Evolutionary conservation across 495 filamentous ascomycete genomes (phyloP).

Genomic region (Paragyromitra xinjiangensis): DNA sequence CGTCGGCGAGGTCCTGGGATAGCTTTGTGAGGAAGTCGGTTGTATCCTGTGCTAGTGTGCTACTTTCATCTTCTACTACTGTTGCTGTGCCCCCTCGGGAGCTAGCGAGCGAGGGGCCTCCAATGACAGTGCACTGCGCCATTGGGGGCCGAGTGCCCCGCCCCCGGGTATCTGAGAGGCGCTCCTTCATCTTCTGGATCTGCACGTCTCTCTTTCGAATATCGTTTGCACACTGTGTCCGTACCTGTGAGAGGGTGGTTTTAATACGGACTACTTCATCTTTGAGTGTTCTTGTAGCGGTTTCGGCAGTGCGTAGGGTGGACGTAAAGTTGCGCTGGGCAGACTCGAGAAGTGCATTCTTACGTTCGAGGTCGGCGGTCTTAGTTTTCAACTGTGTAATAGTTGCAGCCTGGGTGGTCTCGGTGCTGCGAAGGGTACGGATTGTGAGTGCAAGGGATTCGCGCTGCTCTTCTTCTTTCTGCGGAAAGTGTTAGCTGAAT

Average conservation of each 20-base stretch:
- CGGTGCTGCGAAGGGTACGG: constrained; percentile 74
- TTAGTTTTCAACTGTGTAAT: constrained; percentile 73
- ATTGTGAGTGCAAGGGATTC: constrained; percentile 82
- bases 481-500: constrained; percentile 6
- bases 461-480: constrained; percentile 89
- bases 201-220: constrained; percentile 89
- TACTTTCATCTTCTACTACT: constrained; percentile 63
- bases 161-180: constrained; percentile 65
- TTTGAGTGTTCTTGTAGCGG: constrained; percentile 71
- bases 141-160: constrained; percentile 53
- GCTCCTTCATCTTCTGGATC: constrained; percentile 85
- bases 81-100: constrained; percentile 3
- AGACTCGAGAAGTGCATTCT: constrained; percentile 76
- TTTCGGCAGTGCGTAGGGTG: constrained; percentile 76
- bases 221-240: constrained; percentile 88
- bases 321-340: constrained; percentile 73
- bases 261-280: constrained; percentile 84
- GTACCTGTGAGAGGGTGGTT: constrained; percentile 77
- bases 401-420: constrained; percentile 72
- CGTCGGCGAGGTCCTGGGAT: constrained; percentile 86
- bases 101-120: constrained; percentile 17
- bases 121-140: constrained; percentile 42
- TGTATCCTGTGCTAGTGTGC: constrained; percentile 79
- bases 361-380: constrained; percentile 74
- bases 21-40: constrained; percentile 90